Evolutionary conservation across 495 filamentous ascomycete genomes (phyloP).

Genomic region (Aspergillus affinis): DNA sequence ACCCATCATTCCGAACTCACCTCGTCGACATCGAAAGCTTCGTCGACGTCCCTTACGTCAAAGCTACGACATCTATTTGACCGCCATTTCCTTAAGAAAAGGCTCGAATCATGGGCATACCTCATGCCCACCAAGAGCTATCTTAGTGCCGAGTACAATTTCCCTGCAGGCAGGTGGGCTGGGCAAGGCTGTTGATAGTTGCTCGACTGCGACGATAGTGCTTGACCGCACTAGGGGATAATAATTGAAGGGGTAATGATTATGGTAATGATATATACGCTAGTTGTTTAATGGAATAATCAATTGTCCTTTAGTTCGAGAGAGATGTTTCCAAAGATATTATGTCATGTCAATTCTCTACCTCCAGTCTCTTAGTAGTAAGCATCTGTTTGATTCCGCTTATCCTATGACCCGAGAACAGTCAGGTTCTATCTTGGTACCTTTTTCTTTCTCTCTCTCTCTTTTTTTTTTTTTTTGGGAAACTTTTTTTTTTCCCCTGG

Average conservation of each 20-base stretch:
- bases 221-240: no score
- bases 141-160: background rate
- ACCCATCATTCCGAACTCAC: background rate
- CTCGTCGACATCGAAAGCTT: background rate
- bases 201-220: no score
- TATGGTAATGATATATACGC: background rate
- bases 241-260: background rate
- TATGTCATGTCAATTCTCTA: no score
- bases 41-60: background rate
- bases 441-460: no score
- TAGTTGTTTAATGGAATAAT: background rate
- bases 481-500: no score
- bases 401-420: no score
- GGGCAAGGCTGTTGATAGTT: background rate
- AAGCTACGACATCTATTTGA: background rate
- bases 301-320: no score
- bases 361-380: no score
- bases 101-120: background rate
- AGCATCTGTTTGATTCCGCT: no score
- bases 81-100: background rate
- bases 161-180: background rate
- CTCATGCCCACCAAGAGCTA: background rate
- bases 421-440: no score
- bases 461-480: no score
- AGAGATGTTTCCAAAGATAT: no score